A percentile compares a stretch with the other conserved stretches of the same genome.
Conservation (phyloP, 2,329 filamentous ascomycete genomes). For the Aspergillus floridensis region DNA sequence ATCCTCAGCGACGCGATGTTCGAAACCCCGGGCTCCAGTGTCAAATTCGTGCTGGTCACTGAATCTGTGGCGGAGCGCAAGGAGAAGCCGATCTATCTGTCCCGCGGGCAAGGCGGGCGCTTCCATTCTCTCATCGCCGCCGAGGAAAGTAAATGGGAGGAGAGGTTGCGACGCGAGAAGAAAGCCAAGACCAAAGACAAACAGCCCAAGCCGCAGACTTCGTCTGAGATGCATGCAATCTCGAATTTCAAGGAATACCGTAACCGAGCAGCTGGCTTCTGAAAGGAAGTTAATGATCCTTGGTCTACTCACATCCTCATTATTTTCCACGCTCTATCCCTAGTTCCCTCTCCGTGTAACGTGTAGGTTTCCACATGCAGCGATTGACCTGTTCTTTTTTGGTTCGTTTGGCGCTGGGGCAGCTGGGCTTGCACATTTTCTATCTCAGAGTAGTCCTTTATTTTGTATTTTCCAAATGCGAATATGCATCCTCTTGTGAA, state of each 20-base stretch:
- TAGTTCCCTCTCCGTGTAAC: neutral
- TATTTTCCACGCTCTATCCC: neutral
- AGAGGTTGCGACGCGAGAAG: constrained; percentile 35
- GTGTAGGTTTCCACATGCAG: neutral
- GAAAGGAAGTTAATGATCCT: neutral
- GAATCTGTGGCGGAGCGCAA: constrained; percentile 64
- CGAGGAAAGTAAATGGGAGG: constrained; percentile 53
- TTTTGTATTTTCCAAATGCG: neutral
- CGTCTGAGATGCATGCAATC: constrained; percentile 17
- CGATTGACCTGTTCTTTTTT: neutral
- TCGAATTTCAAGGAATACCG: constrained; percentile 48
- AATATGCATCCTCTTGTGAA: neutral
- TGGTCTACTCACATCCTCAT: neutral
- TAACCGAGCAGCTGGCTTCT: constrained; percentile 34
- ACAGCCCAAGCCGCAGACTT: constrained; percentile 6
- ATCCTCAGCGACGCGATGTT: constrained; percentile 79
- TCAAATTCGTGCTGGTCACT: constrained; percentile 71
- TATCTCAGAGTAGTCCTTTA: neutral
- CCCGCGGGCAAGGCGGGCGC: constrained; percentile 50
- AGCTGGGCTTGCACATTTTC: neutral
- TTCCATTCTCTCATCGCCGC: constrained; percentile 52
- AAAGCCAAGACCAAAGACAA: constrained; percentile 29
- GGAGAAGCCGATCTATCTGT: constrained; percentile 54
- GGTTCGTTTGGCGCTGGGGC: neutral
- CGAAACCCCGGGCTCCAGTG: constrained; percentile 64